Conservation (phyloP, 352 stramenopile genomes). For the Phytopythium mirpurense region DNA sequence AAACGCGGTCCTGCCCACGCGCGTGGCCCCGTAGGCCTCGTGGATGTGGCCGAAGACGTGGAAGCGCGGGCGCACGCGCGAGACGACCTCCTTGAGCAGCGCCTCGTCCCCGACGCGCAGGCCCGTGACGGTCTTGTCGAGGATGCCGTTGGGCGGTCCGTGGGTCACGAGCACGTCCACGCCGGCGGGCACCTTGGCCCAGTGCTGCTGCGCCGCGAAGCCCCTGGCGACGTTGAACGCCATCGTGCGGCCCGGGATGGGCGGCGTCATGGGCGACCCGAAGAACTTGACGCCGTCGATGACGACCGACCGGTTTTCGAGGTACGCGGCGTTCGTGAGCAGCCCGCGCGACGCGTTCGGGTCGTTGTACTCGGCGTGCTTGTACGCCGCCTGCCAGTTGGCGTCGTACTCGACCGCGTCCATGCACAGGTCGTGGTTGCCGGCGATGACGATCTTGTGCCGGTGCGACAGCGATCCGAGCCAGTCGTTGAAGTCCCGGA, state of each 20-base stretch:
- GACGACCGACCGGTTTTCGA: slow-evolving; percentile 66
- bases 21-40: slow-evolving; percentile 77
- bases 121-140: slow-evolving; percentile 67
- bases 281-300: slow-evolving; percentile 74
- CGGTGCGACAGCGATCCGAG: slow-evolving; percentile 62
- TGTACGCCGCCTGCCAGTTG: slow-evolving; percentile 57
- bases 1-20: slow-evolving; percentile 76
- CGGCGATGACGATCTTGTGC: slow-evolving; percentile 77
- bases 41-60: slow-evolving; percentile 93
- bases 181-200: slow-evolving; percentile 59
- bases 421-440: slow-evolving; percentile 81
- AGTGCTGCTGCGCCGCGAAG: slow-evolving; percentile 59
- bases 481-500: slow-evolving; percentile 76
- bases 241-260: slow-evolving; percentile 56
- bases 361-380: slow-evolving; percentile 61
- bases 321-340: slow-evolving; percentile 70
- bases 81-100: slow-evolving; percentile 77
- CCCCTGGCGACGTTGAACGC: slow-evolving; percentile 71
- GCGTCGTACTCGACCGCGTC: slow-evolving; percentile 62
- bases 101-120: slow-evolving; percentile 73
- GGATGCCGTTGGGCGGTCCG: slow-evolving; percentile 79
- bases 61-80: slow-evolving; percentile 71
- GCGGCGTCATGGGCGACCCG: slow-evolving; percentile 69
- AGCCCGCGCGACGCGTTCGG: slow-evolving; percentile 36
- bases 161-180: slow-evolving; percentile 90